Evolutionary conservation across 1,284 basidiomycete species (phyloP).

Genomic region (Austroboletus novae-zelandiae): DNA sequence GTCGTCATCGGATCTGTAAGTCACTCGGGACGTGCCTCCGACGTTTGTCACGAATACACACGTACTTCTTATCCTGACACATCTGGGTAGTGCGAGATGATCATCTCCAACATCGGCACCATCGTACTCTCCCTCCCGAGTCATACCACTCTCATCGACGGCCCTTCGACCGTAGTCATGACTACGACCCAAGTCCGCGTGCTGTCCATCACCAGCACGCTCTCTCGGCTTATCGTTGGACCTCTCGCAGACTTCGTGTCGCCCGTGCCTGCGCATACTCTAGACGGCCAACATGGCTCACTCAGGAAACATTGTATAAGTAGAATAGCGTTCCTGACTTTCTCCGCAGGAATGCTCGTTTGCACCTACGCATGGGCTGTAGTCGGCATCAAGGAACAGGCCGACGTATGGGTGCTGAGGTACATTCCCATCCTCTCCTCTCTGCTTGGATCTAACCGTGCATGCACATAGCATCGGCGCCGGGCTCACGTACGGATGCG

Average conservation of each 20-base stretch:
- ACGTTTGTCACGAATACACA: neutral
- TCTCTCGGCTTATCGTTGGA: conserved; percentile 67
- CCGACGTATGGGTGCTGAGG: conserved; percentile 63
- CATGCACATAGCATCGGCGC: conserved; percentile 44
- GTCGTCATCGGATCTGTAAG: conserved; percentile 64
- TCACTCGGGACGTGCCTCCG: conserved; percentile 2
- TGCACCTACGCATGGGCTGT: conserved; percentile 55
- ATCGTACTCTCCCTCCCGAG: conserved; percentile 64
- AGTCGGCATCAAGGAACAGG: conserved; percentile 44
- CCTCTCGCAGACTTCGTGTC: conserved; percentile 68
- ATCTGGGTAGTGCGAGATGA: conserved; percentile 66
- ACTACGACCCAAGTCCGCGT: conserved; percentile 65
- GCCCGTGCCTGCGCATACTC: conserved; percentile 46
- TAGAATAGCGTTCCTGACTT: conserved; percentile 55
- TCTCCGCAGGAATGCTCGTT: conserved; percentile 46
- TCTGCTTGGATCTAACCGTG: neutral
- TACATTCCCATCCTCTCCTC: conserved; percentile 25
- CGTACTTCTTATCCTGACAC: neutral
- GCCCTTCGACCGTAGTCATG: conserved; percentile 30
- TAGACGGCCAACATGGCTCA: conserved; percentile 32
- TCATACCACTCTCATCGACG: conserved; percentile 8
- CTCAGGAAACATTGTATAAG: conserved; percentile 54
- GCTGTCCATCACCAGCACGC: conserved; percentile 66
- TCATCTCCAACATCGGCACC: conserved; percentile 75
- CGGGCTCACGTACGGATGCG: conserved; percentile 64